A percentile compares a stretch with the other conserved stretches of the same genome.
These are phyloP conservation scores for Erysiphe neolycopersici DNA, from an alignment of 2,329 filamentous ascomycete species.

Conservation along the genomic window DNA sequence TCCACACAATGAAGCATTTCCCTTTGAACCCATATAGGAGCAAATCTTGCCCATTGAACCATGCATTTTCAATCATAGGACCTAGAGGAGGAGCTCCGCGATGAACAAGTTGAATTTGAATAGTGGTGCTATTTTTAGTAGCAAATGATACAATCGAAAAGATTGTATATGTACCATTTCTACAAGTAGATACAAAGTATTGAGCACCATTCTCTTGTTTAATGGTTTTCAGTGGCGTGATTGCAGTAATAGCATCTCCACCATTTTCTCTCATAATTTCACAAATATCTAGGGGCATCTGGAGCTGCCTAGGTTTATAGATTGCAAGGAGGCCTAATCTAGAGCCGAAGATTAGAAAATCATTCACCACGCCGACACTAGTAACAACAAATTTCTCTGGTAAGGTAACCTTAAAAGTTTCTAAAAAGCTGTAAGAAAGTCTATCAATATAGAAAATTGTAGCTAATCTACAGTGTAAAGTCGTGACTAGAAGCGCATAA, in stretches of 20 bases:
- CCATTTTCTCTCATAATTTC: conserved; percentile 2
- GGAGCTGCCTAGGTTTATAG: conserved; percentile 14
- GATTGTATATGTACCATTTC: conserved; percentile 52
- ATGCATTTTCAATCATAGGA: conserved; percentile 48
- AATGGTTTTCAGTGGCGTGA: conserved; percentile 21
- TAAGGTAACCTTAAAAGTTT: conserved; percentile 2
- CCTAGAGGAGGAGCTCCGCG: conserved; percentile 43
- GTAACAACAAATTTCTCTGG: conserved; percentile 24
- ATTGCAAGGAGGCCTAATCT: conserved; percentile 25
- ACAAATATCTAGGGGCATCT: conserved; percentile 4
- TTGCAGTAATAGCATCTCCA: conserved; percentile 39
- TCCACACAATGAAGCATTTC: conserved; percentile 58
- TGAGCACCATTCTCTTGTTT: conserved; percentile 1
- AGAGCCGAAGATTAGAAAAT: conserved; percentile 24
- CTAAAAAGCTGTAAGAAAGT: neutral
- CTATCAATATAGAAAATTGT: conserved; percentile 9
- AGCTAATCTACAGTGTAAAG: conserved; percentile 14
- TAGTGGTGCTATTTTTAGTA: neutral
- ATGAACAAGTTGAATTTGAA: conserved; percentile 24
- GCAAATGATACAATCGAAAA: conserved; percentile 13
- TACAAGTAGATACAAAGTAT: conserved; percentile 42
- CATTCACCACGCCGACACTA: conserved; percentile 18
- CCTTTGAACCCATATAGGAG: conserved; percentile 60
- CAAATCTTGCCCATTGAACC: conserved; percentile 30
- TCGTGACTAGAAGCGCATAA: conserved; percentile 8